Evolutionary conservation across 2,329 filamentous ascomycete species (phyloP), one percentile per base, ranked within the genome.

Genomic region (Exophiala alcalophila): DNA sequence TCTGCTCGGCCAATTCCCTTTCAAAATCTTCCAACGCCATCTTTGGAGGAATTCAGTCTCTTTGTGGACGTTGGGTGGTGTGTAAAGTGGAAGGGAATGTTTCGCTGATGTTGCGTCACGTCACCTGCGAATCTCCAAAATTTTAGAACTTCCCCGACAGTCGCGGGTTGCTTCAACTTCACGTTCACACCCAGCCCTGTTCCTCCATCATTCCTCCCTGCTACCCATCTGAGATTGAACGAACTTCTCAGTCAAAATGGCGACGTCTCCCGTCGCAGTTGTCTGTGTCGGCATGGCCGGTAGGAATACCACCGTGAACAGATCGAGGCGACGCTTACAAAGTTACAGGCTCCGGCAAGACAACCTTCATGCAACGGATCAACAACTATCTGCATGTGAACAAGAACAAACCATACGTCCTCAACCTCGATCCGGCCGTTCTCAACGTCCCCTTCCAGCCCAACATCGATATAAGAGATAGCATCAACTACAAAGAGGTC

Each of bases 351-450:
- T 94, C 89, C 11, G 92, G 92, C 60, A 98, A 98, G 73, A 98
- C 92, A n/a, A 98, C 94, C 0, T 98, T 98, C 63, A 97, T 98
- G 91, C 91, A 97, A 64, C 82, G 92, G 59, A 92, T 98, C 60
- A 96, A 96, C 65, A 84, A 91, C 1, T 78, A 98, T 63, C 81
- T 98, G 3, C 91, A 97, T 62, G 77, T 77, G 4, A 78, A 90
- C 59, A 80, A 83, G 45, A 78, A 83, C 12, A 82, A 88, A 1
- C 92, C 94, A 4, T 98, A 98, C 65, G 89, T 97, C 46, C 81
- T 98, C 62, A 98, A 98, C 66, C 84, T 98, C 50, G 92, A 98
- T 62, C 92, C 92, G 1, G 92, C 94, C 27, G 92, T 98, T 6
- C 78, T 90, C 60, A 87, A 84, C 55, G 86, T 96, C 5, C 92